These are phyloP conservation scores for Arthrobotrys sinensis DNA, from an alignment of 2,329 filamentous ascomycete species.

Conservation along the genomic window DNA sequence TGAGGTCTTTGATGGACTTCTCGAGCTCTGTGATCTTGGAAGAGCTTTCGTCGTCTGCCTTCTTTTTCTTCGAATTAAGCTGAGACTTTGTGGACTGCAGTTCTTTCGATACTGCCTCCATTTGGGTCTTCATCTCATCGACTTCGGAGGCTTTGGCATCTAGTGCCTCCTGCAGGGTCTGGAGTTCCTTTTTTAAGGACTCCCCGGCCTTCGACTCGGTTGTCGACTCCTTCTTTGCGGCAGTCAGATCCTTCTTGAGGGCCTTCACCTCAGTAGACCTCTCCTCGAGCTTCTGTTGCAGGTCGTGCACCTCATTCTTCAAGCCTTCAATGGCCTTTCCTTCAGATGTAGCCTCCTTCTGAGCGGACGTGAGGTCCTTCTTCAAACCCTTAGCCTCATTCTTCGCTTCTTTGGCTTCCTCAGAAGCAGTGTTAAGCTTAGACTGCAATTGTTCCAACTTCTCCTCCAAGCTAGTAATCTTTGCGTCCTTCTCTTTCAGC, in stretches of 20 bases:
- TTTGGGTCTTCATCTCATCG: conserved; percentile 47
- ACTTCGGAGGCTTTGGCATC: conserved; percentile 41
- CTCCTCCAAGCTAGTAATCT: conserved; percentile 69
- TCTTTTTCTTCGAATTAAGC: conserved; percentile 54
- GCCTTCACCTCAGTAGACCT: conserved; percentile 45
- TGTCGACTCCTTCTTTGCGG: conserved; percentile 55
- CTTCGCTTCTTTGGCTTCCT: conserved; percentile 66
- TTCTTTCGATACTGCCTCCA: conserved; percentile 52
- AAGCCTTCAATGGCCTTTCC: conserved; percentile 49
- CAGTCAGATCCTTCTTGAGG: conserved; percentile 51
- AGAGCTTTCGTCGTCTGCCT: conserved; percentile 66
- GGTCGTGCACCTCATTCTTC: conserved; percentile 42
- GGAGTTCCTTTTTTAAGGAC: conserved; percentile 46
- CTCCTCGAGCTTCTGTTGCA: conserved; percentile 53
- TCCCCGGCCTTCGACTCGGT: conserved; percentile 48
- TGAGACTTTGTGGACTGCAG: conserved; percentile 50
- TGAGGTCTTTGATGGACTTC: conserved; percentile 66
- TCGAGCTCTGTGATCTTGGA: conserved; percentile 55
- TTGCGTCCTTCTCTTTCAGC: conserved; percentile 69
- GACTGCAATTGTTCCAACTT: conserved; percentile 68
- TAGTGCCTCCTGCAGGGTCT: conserved; percentile 36
- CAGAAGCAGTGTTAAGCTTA: conserved; percentile 40
- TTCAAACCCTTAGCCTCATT: conserved; percentile 52
- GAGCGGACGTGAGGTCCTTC: conserved; percentile 51
- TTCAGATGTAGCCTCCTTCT: conserved; percentile 50